Base-by-base conservation (phyloP, 768 basidiomycete species). In the Mycena rosella region DNA sequence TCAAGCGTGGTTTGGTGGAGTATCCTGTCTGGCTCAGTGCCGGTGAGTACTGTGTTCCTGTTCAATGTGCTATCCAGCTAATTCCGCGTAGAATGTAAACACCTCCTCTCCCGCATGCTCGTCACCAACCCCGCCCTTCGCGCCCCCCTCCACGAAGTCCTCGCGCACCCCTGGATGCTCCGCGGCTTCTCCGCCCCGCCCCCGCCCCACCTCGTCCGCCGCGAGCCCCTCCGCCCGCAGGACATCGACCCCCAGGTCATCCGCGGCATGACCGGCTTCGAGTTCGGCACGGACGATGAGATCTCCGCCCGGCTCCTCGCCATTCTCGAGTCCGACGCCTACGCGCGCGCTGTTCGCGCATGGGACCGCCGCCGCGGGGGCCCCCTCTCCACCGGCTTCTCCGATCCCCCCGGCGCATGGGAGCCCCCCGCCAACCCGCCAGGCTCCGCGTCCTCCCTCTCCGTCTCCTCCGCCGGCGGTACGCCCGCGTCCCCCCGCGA, bases 11-110 rank as follows among this genome's bases (percentile, higher is more conserved):
- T 0, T 81, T 96, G 42, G 96, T 98, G 40, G 98, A 99, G 76
- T 99, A 99, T 76, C 97, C 97, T 0, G 93, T 94, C 3, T 99
- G 98, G 98, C 83, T 99, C 17, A 96, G 93, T 72, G 89, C 92
- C 71, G 96, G 95, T 96, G 77, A 74, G 90, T 54, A 38, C 54
- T 18, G 2, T n/a, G 4, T n/a, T 5, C 29, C 52, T 32, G 22
- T 42, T n/a, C 6, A 4, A 42, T 32, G 2, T 13, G 10, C 11
- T 17, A 34, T 11, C 20, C 42, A 32, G 61, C 22, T 26, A 5
- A 72, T 73, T 2, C 22, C 22, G 10, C 47, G 15, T 73, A 95
- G 98, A 99, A 81, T 99, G 98, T 85, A 98, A 98, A 77, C 90
- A 94, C 72, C 81, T 99, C 3, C 85, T 99, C 18, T 92, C 93